These are phyloP conservation scores for Syzygium syzygioides DNA, from an alignment of 441 rosid species.

Conservation along the genomic window DNA sequence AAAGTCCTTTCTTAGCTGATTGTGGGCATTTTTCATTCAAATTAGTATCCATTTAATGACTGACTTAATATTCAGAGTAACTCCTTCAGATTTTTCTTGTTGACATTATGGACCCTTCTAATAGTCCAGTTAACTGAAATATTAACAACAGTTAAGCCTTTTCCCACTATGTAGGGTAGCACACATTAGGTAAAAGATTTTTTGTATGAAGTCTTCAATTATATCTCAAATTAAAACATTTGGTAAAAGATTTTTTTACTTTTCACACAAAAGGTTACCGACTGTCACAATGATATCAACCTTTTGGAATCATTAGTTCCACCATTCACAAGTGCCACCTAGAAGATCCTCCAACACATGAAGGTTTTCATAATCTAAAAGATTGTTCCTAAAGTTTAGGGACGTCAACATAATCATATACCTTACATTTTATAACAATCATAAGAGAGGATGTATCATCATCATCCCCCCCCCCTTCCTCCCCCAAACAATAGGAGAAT, in stretches of 20 bases:
- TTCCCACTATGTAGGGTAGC: neutral
- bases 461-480: accelerated
- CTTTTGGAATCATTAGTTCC: neutral
- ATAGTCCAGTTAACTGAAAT: neutral
- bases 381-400: neutral
- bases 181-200: neutral
- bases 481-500: neutral
- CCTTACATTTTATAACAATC: neutral
- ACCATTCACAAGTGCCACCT: neutral
- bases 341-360: neutral
- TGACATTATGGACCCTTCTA: neutral
- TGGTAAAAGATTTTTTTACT: neutral
- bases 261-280: neutral
- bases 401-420: neutral
- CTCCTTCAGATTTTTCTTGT: neutral
- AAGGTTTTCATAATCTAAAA: neutral
- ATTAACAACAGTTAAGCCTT: neutral
- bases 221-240: neutral
- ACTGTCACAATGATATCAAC: neutral
- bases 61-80: neutral
- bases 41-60: neutral
- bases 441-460: neutral
- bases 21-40: neutral
- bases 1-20: neutral
- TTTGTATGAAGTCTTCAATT: neutral